Evolutionary conservation across 164 flowering plant species (phyloP).

Genomic region (Kingdonia uniflora): DNA sequence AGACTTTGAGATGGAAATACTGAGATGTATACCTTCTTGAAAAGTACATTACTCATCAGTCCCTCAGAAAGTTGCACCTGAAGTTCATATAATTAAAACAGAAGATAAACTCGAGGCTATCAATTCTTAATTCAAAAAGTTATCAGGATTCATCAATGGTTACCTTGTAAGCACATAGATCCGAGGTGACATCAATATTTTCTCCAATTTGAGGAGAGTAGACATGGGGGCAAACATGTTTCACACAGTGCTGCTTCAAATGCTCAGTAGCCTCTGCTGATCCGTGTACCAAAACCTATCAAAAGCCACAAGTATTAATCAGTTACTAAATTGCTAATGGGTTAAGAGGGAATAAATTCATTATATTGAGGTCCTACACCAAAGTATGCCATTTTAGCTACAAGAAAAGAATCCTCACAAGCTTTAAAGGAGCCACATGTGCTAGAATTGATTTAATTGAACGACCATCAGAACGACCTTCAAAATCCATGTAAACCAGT

Average conservation of each 20-base stretch:
- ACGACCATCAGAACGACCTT: conserved; percentile 98
- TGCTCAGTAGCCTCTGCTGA: conserved; percentile 98
- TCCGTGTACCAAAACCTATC: conserved; percentile 93
- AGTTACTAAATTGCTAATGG: background rate
- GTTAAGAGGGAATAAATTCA: background rate
- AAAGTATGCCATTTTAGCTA: background rate
- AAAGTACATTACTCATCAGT: conserved; percentile 89
- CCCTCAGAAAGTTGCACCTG: conserved; percentile 96
- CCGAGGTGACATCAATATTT: conserved; percentile 93
- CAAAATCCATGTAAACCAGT: conserved; percentile 77
- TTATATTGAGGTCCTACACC: background rate
- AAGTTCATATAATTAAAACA: background rate
- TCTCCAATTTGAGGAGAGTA: conserved; percentile 93
- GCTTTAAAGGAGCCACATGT: conserved; percentile 89
- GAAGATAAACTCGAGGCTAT: conserved; percentile 1
- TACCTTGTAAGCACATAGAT: conserved; percentile 97
- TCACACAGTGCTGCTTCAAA: conserved; percentile 86
- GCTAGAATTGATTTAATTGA: conserved; percentile 83
- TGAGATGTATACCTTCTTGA: conserved; percentile 59
- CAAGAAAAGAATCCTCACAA: conserved; percentile 36
- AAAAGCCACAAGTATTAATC: background rate
- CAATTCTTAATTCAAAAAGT: background rate
- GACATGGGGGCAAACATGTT: conserved; percentile 82
- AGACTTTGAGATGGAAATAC: background rate
- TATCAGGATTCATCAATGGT: background rate